Evolutionary conservation across 1,139 yeast species (phyloP).

Genomic region (Ashbya aceris): DNA sequence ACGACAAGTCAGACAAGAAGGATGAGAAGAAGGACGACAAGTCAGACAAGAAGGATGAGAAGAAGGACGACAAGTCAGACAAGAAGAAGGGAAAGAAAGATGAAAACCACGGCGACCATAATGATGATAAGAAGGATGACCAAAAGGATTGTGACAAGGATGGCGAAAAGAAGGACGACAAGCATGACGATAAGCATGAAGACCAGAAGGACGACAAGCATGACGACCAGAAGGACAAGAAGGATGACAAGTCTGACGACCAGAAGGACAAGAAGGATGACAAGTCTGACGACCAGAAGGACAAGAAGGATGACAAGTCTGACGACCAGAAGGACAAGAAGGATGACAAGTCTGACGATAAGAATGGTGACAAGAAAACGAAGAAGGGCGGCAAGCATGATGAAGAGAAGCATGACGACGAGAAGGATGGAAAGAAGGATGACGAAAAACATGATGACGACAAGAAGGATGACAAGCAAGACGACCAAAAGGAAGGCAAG

Average conservation of each 20-base stretch:
- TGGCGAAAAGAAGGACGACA: neutral
- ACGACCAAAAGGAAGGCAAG: neutral
- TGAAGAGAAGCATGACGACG: constrained; percentile 1
- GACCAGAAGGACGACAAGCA: neutral
- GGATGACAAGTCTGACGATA: neutral
- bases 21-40: neutral
- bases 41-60: neutral
- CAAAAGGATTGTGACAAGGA: neutral
- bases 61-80: neutral
- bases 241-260: neutral
- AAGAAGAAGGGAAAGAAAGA: neutral
- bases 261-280: neutral
- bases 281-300: neutral
- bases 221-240: neutral
- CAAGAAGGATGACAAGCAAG: neutral
- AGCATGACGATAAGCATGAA: neutral
- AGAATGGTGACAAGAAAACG: neutral
- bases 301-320: neutral
- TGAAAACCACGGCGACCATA: neutral
- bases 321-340: neutral
- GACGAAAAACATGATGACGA: neutral
- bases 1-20: neutral
- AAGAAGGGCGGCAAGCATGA: neutral
- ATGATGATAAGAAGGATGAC: neutral
- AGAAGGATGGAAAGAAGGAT: constrained; percentile 2